Percentiles rank a stretch among this genome's conserved stretches.
These are phyloP conservation scores for Hemileccinum rubropunctum DNA, from an alignment of 768 basidiomycete species.

Conservation along the genomic window DNA sequence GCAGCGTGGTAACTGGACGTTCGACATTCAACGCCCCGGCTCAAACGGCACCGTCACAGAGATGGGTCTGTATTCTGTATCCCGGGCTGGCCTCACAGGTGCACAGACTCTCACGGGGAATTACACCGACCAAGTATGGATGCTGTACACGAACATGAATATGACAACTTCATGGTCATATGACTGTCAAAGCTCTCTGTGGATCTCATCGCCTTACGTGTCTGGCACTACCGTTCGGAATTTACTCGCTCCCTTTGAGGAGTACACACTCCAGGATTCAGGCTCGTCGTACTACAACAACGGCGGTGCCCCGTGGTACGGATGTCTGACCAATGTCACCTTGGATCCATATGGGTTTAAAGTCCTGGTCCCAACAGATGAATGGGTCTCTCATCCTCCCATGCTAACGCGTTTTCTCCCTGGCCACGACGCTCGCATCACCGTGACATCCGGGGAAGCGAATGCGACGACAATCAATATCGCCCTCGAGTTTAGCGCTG, in stretches of 20 bases:
- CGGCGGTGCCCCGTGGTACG: conserved; percentile 59
- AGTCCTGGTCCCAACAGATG: conserved; percentile 61
- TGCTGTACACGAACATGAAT: conserved; percentile 88
- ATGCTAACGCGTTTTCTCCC: conserved; percentile 77
- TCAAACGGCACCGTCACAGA: conserved; percentile 80
- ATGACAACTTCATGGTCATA: conserved; percentile 58
- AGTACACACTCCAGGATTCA: conserved; percentile 67
- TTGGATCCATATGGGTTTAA: conserved; percentile 81
- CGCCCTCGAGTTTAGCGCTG: conserved; percentile 71
- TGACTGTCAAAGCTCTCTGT: conserved; percentile 53
- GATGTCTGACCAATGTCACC: conserved; percentile 66
- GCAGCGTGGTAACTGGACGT: conserved; percentile 83
- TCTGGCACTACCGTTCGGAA: conserved; percentile 66
- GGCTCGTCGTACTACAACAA: conserved; percentile 59
- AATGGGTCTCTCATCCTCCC: conserved; percentile 73
- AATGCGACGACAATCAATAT: conserved; percentile 62
- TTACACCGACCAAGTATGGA: conserved; percentile 70
- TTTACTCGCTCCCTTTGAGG: conserved; percentile 81
- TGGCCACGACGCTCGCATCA: conserved; percentile 81
- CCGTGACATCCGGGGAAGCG: conserved; percentile 36
- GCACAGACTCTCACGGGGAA: conserved; percentile 63
- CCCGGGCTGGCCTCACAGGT: conserved; percentile 56
- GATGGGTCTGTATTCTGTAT: conserved; percentile 84
- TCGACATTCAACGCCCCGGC: conserved; percentile 74
- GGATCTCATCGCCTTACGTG: conserved; percentile 80